Evolutionary conservation across 768 basidiomycete genomes (phyloP).

Genomic region (Russula ochroleuca): DNA sequence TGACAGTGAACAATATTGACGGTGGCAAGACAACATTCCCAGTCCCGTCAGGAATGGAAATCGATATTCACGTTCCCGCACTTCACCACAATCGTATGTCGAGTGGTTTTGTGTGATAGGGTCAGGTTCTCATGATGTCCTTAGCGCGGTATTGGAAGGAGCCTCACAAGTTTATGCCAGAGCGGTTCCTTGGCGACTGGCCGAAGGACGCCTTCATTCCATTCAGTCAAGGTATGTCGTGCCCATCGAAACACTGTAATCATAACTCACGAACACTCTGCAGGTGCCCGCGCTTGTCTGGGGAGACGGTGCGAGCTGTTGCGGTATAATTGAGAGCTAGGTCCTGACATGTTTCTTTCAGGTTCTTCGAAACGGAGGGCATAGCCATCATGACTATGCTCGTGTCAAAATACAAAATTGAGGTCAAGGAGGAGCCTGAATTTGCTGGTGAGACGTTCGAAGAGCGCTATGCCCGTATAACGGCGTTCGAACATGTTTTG

Average conservation of each 20-base stretch:
- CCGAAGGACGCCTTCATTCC: constrained; percentile 36
- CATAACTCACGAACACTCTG: background rate
- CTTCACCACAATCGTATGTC: constrained; percentile 49
- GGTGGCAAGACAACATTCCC: constrained; percentile 42
- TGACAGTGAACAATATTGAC: constrained; percentile 34
- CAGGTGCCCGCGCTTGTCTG: constrained; percentile 28
- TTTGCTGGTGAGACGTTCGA: constrained; percentile 45
- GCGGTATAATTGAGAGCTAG: background rate
- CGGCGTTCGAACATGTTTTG: background rate
- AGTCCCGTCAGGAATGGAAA: constrained; percentile 41
- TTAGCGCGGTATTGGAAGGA: constrained; percentile 55
- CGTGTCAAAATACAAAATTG: constrained; percentile 43
- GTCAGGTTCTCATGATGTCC: background rate
- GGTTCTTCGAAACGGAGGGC: constrained; percentile 49
- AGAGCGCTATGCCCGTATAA: constrained; percentile 36
- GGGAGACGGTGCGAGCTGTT: constrained; percentile 24
- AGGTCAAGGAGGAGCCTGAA: constrained; percentile 46
- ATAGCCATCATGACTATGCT: constrained; percentile 46
- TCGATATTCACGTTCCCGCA: constrained; percentile 39
- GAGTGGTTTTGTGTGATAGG: background rate
- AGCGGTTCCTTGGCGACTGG: constrained; percentile 36
- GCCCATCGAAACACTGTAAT: background rate
- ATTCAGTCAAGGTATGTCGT: constrained; percentile 29
- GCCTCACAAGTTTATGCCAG: constrained; percentile 44
- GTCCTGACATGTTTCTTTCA: constrained; percentile 23